These are phyloP conservation scores for Syncephalastrum racemosum DNA, from an alignment of 371 early-diverging fungal species.

Conservation along the genomic window DNA sequence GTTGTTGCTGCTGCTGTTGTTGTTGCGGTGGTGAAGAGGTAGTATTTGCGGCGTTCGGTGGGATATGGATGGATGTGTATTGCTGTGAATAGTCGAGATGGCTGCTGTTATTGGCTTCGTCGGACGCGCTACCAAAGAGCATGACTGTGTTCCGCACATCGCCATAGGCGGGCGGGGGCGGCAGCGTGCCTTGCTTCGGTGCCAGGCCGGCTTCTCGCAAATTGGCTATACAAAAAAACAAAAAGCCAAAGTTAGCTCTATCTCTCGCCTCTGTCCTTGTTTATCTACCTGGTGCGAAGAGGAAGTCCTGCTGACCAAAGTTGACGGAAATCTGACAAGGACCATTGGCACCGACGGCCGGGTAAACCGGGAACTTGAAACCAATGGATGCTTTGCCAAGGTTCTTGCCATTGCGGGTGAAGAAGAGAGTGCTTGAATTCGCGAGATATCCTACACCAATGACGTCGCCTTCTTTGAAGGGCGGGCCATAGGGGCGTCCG, in stretches of 20 bases:
- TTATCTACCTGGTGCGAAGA: constrained; percentile 17
- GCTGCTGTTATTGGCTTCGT: constrained; percentile 1
- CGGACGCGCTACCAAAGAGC: constrained; percentile 29
- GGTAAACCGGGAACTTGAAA: constrained; percentile 48
- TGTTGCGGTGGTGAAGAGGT: constrained; percentile 3
- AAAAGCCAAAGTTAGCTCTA: background rate
- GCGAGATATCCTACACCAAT: constrained; percentile 70
- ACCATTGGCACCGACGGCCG: constrained; percentile 53
- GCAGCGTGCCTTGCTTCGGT: constrained; percentile 55
- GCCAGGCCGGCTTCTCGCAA: constrained; percentile 71
- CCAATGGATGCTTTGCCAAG: constrained; percentile 54
- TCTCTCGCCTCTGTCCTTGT: background rate
- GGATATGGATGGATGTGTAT: background rate
- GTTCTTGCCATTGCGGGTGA: constrained; percentile 71
- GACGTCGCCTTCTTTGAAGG: constrained; percentile 65
- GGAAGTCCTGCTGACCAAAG: constrained; percentile 47
- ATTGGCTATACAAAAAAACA: constrained; percentile 51
- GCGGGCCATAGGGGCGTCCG: constrained; percentile 61
- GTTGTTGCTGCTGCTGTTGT: constrained; percentile 6
- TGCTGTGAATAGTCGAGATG: constrained; percentile 17
- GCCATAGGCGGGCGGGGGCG: constrained; percentile 60
- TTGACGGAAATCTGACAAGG: constrained; percentile 56
- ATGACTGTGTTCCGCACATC: constrained; percentile 46
- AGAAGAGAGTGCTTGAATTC: constrained; percentile 66
- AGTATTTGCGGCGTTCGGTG: too few species aligned